Evolutionary conservation across 306 rosid genomes (phyloP), one percentile per base, ranked within the genome.

Genomic region (Prunus dulcis): DNA sequence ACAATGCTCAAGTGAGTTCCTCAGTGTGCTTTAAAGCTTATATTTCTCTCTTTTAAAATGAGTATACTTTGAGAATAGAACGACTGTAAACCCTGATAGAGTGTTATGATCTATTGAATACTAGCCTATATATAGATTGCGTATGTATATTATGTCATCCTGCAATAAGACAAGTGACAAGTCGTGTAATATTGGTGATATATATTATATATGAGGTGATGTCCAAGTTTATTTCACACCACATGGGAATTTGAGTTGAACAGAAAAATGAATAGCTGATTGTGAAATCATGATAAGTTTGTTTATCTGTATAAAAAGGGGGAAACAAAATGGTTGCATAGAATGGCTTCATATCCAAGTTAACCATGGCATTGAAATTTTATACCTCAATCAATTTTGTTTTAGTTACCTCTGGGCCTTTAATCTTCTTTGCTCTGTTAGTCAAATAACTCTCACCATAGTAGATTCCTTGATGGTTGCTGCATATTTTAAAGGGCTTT

Each of bases 1-100:
- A 92, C 85, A 52, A 92, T 92, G 93, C 92, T 92, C 68, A 91
- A 87, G 98, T 90, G 67, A 91, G 96, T 82, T 76, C 58, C 49
- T 71, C 74, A 75, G 62, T 71, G 32, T 76, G 65, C 20, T 76
- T 46, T 45, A 28, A 41, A 56, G 10, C 66, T 41, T 69, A 64
- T 80, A 66, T 53, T 61, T 80, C 51, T 62, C 14, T 19, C 74
- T 41, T 38, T 5, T 69, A 25, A 11, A 70, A 11, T 64, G 45
- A 72, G 57, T 10, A 62, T 5, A 14, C 11, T 15, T 11, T 11
- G 11, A 62, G 67, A 2, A 28, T 28, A 62, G 67, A 60, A 12
- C 2, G 20, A 62, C 30, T 28, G n/a, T 62, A 25, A 25, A 28
- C 67, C 41, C 43, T 5, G 0, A 27, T 3, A 15, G 5, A 62